Evolutionary conservation across 495 filamentous ascomycete genomes (phyloP), one percentile per base, ranked within the genome.

Genomic region (Corynascus novoguineensis): DNA sequence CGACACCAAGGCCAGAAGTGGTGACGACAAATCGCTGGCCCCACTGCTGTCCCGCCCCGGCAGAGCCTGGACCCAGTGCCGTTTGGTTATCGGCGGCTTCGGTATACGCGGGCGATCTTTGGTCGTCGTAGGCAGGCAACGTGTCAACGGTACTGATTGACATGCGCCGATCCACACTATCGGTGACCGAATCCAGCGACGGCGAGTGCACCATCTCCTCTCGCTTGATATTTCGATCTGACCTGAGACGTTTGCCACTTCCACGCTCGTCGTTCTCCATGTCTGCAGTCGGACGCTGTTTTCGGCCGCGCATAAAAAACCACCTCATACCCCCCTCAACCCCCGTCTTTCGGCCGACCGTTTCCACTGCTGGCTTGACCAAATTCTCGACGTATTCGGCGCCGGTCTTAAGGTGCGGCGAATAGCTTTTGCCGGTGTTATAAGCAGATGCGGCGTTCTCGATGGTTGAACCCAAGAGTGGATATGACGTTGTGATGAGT

Each of bases 351-450:
- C 88, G 81, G 17, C 88, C 84, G 5, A 96, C 86, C 2, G 79
- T 86, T n/a, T 85, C 83, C 2, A 95, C 87, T 1, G 87, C 90
- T 63, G 89, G 90, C 1, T 84, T 85, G 34, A 96, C 84, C 60
- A 83, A 89, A 34, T 86, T 84, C 69, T 96, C 92, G 28, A 96
- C 82, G 60, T 90, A 87, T 64, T 95, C 89, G 37, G 88, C 90
- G 59, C 88, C 80, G 38, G 86, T 85, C 63, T 86, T 89, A 71
- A 96, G 86, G 3, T 87, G 81, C 0, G 91, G 89, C 5, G 88
- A 90, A 65, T 93, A 93, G 24, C 87, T 87, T 69, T 97, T 96
- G 17, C 87, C 87, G 5, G 78, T 83, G 29, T 83, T 81, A 66
- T 96, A 97, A 3, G 87, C 88, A 28, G 86, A 87, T 1, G 90